Conservation (phyloP, 2,329 filamentous ascomycete genomes). For the Diaporthe batatas region DNA sequence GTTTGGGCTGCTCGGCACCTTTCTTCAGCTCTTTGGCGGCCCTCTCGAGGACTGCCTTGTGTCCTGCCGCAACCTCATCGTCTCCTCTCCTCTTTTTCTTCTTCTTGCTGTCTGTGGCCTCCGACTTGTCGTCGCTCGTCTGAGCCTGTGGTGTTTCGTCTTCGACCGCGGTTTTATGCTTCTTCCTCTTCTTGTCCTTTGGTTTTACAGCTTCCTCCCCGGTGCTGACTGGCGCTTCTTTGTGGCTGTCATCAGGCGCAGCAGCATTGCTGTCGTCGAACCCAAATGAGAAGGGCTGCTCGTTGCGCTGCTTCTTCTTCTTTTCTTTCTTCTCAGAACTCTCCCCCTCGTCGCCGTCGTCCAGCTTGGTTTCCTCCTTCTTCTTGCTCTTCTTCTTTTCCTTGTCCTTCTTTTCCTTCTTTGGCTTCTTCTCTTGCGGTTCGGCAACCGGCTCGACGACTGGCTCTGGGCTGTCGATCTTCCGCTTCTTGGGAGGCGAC, state of each 20-base stretch:
- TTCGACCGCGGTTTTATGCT: neutral
- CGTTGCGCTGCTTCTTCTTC: slow-evolving; percentile 57
- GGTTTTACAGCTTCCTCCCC: slow-evolving; percentile 37
- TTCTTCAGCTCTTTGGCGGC: slow-evolving; percentile 47
- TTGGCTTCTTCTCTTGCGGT: slow-evolving; percentile 46
- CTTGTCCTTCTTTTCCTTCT: slow-evolving; percentile 47
- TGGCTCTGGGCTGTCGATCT: slow-evolving; percentile 37
- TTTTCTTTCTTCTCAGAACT: slow-evolving; percentile 68
- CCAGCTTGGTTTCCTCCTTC: slow-evolving; percentile 41
- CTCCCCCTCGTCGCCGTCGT: slow-evolving; percentile 46
- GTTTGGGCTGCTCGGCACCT: slow-evolving; percentile 52
- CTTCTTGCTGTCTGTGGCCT: neutral
- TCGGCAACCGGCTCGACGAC: neutral
- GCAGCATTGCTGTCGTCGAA: neutral
- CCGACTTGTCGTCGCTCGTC: neutral
- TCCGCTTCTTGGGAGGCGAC: slow-evolving; percentile 41
- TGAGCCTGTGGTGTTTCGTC: neutral
- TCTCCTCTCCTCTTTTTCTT: slow-evolving; percentile 44
- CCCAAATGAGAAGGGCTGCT: slow-evolving; percentile 9
- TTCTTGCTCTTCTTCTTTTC: slow-evolving; percentile 51
- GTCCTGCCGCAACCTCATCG: slow-evolving; percentile 43
- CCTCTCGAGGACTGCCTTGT: slow-evolving; percentile 52
- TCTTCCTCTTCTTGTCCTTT: slow-evolving; percentile 43
- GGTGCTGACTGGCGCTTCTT: neutral
- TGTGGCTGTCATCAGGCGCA: no score